A percentile compares a stretch with the other conserved stretches of the same genome.
Evolutionary conservation across 345 rosid genomes (phyloP).

Genomic region (Populus alba): DNA sequence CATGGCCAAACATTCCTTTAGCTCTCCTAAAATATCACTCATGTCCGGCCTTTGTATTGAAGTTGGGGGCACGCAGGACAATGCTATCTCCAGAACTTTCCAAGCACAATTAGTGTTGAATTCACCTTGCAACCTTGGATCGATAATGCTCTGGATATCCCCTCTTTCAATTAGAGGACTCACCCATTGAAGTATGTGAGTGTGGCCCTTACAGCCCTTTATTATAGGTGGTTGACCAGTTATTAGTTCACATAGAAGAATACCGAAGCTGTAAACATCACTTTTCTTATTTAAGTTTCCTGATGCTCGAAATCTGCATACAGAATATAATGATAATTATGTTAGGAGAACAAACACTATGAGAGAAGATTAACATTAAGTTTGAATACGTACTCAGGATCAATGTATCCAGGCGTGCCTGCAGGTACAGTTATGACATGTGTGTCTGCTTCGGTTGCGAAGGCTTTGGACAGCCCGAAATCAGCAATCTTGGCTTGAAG

Average conservation of each 20-base stretch:
- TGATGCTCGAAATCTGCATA: not conserved
- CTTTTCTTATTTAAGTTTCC: not conserved
- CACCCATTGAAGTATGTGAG: constrained; percentile 7
- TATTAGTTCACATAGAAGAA: not conserved
- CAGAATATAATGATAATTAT: not conserved
- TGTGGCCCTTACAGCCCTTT: not conserved
- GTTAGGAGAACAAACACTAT: no score
- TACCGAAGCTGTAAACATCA: not conserved
- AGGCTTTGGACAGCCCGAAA: not conserved
- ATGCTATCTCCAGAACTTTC: constrained; percentile 6
- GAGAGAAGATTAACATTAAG: no score
- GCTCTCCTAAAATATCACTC: not conserved
- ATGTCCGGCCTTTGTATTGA: constrained; percentile 9
- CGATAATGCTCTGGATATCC: not conserved
- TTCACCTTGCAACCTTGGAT: no score
- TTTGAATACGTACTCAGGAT: not conserved
- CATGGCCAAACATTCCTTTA: constrained; percentile 11
- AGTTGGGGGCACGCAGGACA: not conserved
- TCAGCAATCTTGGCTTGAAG: not conserved
- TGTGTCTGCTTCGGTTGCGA: not conserved
- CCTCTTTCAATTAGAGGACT: not conserved
- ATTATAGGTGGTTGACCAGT: no score
- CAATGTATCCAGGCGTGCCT: not conserved
- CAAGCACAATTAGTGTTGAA: not conserved
- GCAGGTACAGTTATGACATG: not conserved